phyloP scores from a whole-genome alignment of 169 alveolate species.

The Nephromyces sp. region DNA sequence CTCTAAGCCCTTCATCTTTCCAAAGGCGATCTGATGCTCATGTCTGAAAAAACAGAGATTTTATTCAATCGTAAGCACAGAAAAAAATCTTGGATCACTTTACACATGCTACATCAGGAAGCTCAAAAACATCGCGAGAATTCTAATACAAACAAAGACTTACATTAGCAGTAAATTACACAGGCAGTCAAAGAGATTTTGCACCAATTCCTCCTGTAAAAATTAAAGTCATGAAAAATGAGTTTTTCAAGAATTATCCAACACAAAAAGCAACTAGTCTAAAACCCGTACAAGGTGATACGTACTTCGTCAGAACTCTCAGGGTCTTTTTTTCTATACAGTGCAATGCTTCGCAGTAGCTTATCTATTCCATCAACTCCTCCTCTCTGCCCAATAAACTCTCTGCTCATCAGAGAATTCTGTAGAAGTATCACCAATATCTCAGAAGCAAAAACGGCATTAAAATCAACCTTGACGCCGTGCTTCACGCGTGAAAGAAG shows the following conservation, averaged over 20 bases:
- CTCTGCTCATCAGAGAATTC: constrained; percentile 38
- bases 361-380: constrained; percentile 55
- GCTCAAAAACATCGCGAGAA: too few species aligned
- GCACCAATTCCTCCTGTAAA: constrained; percentile 54
- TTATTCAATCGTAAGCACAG: neutral
- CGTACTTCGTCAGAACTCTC: constrained; percentile 51
- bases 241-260: neutral
- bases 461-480: constrained; percentile 2
- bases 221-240: neutral
- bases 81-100: neutral
- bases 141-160: too few species aligned
- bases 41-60: constrained; percentile 9
- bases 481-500: neutral
- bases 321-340: constrained; percentile 58
- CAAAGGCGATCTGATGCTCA: constrained; percentile 46
- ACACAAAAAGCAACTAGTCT: neutral
- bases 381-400: constrained; percentile 36
- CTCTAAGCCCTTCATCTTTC: constrained; percentile 52
- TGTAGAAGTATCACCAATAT: constrained; percentile 50
- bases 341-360: constrained; percentile 54
- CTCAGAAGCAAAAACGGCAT: constrained; percentile 43
- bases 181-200: constrained; percentile 56
- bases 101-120: neutral
- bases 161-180: constrained; percentile 56
- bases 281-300: neutral